Base-by-base conservation (phyloP, 1,139 yeast genomes). In the Suhomyces bribrorum region DNA sequence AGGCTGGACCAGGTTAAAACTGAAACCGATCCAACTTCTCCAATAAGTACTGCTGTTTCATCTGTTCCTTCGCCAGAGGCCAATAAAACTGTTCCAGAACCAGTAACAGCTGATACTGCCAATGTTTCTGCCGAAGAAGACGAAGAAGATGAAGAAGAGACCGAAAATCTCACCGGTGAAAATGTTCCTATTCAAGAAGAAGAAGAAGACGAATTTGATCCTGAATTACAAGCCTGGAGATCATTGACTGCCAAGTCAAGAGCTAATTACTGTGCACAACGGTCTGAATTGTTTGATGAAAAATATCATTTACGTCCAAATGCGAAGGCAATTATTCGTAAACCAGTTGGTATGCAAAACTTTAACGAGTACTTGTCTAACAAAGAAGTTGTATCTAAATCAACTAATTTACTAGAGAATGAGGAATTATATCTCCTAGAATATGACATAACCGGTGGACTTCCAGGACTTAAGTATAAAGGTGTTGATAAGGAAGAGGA, bases 401-500 rank as follows among this genome's bases (percentile, higher is more conserved):
- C 67, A 15, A 64, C 67, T 34, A 75, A 72, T 43, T 60, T 77
- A 29, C 73, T 79, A 34, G 82, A 75, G 32, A 80, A 73, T 46
- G 83, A 79, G 48, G 86, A 81, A 47, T 83, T 83, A 3, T 84
- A 85, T 49, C 62, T 89, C 35, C 69, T 86, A 29, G 97, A 92
- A 56, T 92, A 90, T 59, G 96, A 90, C 50, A 78, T 86, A 2
- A 69, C 80, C 2, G 89, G 95, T 27, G 90, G 92, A 0, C 56
- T 89, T 7, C 97, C 98, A 0, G 79, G 81, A 0, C 54, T 86
- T 5, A 62, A 64, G 6, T 83, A 77, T 48, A 51, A 53, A 20
- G 89, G 89, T 11, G 42, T 65, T 4, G 63, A 77, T 17, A 73
- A 73, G 39, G 71, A 71, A 7, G 68, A 66, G 17, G 73, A 70